Evolutionary conservation across 768 basidiomycete species (phyloP).

Genomic region (Suillus variegatus): DNA sequence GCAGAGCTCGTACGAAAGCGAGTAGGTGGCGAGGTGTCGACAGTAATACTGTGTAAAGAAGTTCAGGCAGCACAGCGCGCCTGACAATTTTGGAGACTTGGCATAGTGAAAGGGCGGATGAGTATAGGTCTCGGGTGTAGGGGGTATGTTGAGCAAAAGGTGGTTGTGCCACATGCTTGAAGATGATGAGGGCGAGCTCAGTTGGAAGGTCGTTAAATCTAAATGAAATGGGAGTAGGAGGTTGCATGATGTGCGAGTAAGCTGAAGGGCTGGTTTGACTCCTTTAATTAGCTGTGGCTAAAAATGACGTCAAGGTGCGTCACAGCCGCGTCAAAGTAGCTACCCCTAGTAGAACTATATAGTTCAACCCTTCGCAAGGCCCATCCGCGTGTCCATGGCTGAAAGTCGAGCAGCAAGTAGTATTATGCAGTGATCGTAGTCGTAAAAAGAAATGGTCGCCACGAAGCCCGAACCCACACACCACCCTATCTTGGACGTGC

Average conservation of each 20-base stretch:
- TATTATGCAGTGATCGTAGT: not conserved
- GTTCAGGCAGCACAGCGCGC: constrained; percentile 35
- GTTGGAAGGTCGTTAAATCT: constrained; percentile 30
- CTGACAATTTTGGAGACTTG: constrained; percentile 35
- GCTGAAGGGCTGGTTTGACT: not conserved
- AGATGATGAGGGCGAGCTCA: constrained; percentile 38
- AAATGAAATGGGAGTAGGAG: constrained; percentile 3
- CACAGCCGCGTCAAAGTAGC: too few relatives aligned
- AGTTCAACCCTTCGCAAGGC: not conserved
- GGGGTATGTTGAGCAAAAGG: constrained; percentile 8
- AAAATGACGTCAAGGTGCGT: too few relatives aligned
- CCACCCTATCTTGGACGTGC: not conserved
- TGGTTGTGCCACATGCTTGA: constrained; percentile 34
- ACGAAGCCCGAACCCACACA: too few relatives aligned
- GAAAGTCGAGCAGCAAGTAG: not conserved
- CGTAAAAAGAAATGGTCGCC: not conserved
- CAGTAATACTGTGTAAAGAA: constrained; percentile 15
- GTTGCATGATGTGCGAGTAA: not conserved
- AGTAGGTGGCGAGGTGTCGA: not conserved
- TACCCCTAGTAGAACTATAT: too few relatives aligned
- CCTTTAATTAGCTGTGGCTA: not conserved
- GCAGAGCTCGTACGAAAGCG: constrained; percentile 33
- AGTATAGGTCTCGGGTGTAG: constrained; percentile 11
- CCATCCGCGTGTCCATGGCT: not conserved
- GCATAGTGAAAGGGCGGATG: constrained; percentile 34